Percentiles rank a stretch among this genome's conserved stretches.
Evolutionary conservation across 192 early-diverging fungal genomes (phyloP).

Genomic region (Mortierella alpina): DNA sequence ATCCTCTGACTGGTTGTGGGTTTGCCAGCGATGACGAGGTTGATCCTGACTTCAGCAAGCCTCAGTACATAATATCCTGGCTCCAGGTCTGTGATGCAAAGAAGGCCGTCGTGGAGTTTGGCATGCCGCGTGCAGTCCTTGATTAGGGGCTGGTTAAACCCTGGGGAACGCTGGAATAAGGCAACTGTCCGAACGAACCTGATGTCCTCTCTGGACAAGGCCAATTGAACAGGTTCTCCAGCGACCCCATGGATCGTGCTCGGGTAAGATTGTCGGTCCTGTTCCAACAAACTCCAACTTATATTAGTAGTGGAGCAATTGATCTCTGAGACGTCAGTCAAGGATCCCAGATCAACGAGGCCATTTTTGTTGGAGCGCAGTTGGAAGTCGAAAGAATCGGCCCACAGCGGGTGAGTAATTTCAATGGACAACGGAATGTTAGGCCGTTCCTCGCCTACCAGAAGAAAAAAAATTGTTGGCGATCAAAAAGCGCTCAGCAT

Average conservation of each 20-base stretch:
- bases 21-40: slow-evolving; percentile 4
- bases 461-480: background rate
- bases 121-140: slow-evolving; percentile 13
- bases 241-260: slow-evolving; percentile 15
- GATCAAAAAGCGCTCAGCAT: too few species aligned
- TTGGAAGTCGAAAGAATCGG: background rate
- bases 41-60: background rate
- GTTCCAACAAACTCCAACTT: slow-evolving; percentile 2
- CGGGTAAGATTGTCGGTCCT: slow-evolving; percentile 7
- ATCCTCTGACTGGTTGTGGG: background rate
- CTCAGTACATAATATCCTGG: slow-evolving; percentile 36
- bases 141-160: background rate
- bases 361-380: slow-evolving; percentile 55
- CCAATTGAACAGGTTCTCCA: slow-evolving; percentile 22
- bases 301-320: background rate
- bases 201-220: background rate
- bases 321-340: slow-evolving; percentile 17
- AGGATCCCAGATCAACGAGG: slow-evolving; percentile 42
- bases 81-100: slow-evolving; percentile 13
- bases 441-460: slow-evolving; percentile 47
- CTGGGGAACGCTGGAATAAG: slow-evolving; percentile 6
- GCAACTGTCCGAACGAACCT: slow-evolving; percentile 22
- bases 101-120: slow-evolving; percentile 11
- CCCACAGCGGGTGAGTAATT: slow-evolving; percentile 34
- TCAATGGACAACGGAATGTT: slow-evolving; percentile 24